Percentiles rank a stretch among this genome's conserved stretches.
phyloP scores from a whole-genome alignment of 2,329 filamentous ascomycete species.

The Colletotrichum theobromicola region DNA sequence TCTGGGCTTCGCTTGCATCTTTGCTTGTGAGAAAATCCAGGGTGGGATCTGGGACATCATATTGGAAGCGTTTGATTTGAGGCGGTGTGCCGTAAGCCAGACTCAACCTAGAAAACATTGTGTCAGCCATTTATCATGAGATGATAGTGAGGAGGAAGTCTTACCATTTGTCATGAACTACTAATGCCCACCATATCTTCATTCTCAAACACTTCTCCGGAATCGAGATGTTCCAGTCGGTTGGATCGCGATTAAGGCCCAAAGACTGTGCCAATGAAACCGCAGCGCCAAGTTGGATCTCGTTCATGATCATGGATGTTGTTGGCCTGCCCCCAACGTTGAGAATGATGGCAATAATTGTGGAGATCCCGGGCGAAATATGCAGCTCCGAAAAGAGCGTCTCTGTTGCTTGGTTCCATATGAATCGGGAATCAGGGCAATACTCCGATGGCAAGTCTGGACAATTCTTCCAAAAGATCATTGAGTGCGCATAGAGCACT shows the following conservation, averaged over 20 bases:
- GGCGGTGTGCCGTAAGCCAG: constrained; percentile 59
- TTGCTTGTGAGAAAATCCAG: constrained; percentile 33
- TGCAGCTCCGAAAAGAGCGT: constrained; percentile 65
- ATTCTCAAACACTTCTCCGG: constrained; percentile 58
- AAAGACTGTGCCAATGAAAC: constrained; percentile 59
- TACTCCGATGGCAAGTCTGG: constrained; percentile 47
- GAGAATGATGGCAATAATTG: constrained; percentile 61
- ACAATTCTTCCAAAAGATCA: constrained; percentile 62
- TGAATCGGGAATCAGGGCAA: constrained; percentile 62
- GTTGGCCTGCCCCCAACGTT: constrained; percentile 66
- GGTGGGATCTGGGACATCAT: constrained; percentile 52
- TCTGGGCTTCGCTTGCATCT: background rate
- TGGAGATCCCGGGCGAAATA: constrained; percentile 62
- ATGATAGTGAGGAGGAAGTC: too few species aligned
- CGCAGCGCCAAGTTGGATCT: constrained; percentile 53
- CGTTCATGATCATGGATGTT: constrained; percentile 64
- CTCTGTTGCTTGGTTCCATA: constrained; percentile 66
- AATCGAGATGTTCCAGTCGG: constrained; percentile 54
- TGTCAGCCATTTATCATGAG: background rate
- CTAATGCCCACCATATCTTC: constrained; percentile 60
- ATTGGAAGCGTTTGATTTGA: constrained; percentile 47
- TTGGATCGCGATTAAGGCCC: constrained; percentile 58
- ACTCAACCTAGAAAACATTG: constrained; percentile 43
- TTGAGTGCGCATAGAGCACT: constrained; percentile 61
- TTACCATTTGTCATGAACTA: constrained; percentile 62